Evolutionary conservation across 257 asterid genomes (phyloP), one percentile per base, ranked within the genome.

Genomic region (Verbena officinalis): DNA sequence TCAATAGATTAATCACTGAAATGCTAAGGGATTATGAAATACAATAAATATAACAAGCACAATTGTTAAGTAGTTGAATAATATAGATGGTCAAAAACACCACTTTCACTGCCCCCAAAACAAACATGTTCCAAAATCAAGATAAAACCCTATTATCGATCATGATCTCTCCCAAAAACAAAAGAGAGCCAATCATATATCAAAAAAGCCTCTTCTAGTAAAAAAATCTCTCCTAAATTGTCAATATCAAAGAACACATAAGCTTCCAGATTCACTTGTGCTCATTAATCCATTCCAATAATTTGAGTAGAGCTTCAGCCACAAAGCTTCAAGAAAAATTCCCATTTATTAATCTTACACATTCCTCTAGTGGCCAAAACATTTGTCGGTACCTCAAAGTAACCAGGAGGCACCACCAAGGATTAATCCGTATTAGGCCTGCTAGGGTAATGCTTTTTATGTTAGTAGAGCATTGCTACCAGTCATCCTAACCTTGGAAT

Each of bases 201-300:
- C 60, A 20, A 36, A 2, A 7, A 46, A 49, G 7, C 59, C 9
- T 33, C 36, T 33, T 30, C 12, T 57, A 20, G 34, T 58, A 13
- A 59, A 39, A 39, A 40, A 45, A 31, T 27, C 57, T 46, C 45
- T 15, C 55, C 9, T 0, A 20, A 12, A 23, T 23, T 59, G 38
- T 24, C 38, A 22, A 23, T 12, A 12, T 34, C 55, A 46, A 30
- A 30, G 6, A 62, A 40, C 36, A 40, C 36, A 59, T 22, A 20
- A 5, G 34, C 50, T 59, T 22, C 65, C 46, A 62, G 45, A 62
- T 45, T 14, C 20, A 14, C 40, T 34, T 36, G 40, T 34, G 50
- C 50, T 19, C 59, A 34, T 67, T 21, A 44, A 13, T 31, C 20
- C 22, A 11, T 45, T 58, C 66, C 12, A 4, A 3, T n/a, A 10